Percentiles rank a stretch among this genome's conserved stretches.
These are phyloP conservation scores for Neofusicoccum parvum DNA, from an alignment of 2,329 filamentous ascomycete genomes.

Conservation along the genomic window DNA sequence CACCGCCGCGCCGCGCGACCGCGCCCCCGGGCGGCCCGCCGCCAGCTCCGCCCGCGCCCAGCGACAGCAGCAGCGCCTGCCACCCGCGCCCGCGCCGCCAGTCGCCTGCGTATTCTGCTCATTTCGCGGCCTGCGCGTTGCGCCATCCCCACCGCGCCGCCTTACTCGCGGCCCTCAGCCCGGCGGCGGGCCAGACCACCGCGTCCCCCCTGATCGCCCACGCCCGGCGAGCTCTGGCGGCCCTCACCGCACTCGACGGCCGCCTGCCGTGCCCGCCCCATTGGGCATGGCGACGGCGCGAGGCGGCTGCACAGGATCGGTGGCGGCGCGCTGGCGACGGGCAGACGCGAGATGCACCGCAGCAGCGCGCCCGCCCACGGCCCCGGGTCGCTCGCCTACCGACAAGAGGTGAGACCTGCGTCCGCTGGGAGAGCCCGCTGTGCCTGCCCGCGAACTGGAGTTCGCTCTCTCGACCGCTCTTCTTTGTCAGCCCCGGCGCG, in stretches of 20 bases:
- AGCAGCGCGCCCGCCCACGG: constrained; percentile 20
- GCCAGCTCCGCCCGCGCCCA: not conserved
- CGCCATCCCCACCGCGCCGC: constrained; percentile 6
- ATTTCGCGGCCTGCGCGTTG: constrained; percentile 16
- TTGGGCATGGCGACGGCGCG: constrained; percentile 20
- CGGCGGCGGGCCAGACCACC: constrained; percentile 3
- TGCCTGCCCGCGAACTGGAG: not conserved
- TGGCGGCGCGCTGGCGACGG: constrained; percentile 18
- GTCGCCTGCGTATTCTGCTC: not conserved
- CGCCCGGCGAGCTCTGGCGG: not conserved
- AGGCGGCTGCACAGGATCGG: constrained; percentile 19
- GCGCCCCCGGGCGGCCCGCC: not conserved
- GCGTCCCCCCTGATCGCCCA: constrained; percentile 9
- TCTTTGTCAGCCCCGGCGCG: constrained; percentile 9
- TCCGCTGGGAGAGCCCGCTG: constrained; percentile 14
- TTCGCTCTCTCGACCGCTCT: constrained; percentile 13
- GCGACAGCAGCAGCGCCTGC: not conserved
- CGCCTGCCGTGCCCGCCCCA: constrained; percentile 20
- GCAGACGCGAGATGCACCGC: constrained; percentile 19
- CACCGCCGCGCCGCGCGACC: not conserved
- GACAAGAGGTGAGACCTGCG: constrained; percentile 22
- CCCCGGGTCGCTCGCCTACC: constrained; percentile 21
- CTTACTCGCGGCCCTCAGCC: constrained; percentile 11
- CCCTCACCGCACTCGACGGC: constrained; percentile 19
- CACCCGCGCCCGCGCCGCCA: not conserved